These are phyloP conservation scores for Tricladium varicosporioides DNA, from an alignment of 2,329 filamentous ascomycete species.

Conservation along the genomic window DNA sequence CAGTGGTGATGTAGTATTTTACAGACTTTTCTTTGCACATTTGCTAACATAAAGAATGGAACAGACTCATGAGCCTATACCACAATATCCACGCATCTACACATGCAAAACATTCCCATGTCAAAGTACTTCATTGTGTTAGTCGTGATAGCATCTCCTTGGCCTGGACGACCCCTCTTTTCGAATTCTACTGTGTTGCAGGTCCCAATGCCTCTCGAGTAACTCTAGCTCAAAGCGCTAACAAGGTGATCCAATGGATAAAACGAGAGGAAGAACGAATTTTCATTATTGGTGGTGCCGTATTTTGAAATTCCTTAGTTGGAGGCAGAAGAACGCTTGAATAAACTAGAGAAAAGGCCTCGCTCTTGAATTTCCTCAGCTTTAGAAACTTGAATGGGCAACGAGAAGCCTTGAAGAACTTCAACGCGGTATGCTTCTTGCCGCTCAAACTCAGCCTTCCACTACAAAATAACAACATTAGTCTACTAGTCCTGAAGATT, in stretches of 20 bases:
- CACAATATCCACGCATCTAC: slow-evolving; percentile 78
- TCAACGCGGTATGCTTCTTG: not conserved
- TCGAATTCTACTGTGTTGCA: slow-evolving; percentile 95
- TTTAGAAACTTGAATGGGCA: too few relatives aligned
- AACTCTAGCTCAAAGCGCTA: slow-evolving; percentile 79
- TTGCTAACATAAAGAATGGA: slow-evolving; percentile 8
- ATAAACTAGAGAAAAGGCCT: too few relatives aligned
- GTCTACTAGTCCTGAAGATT: not conserved
- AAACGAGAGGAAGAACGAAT: slow-evolving; percentile 87
- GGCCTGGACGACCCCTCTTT: slow-evolving; percentile 86
- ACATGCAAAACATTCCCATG: slow-evolving; percentile 79
- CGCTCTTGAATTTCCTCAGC: too few relatives aligned
- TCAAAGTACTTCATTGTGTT: slow-evolving; percentile 82
- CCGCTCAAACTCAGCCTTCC: not conserved
- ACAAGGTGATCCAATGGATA: slow-evolving; percentile 88
- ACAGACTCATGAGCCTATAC: slow-evolving; percentile 76
- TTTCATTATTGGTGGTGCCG: slow-evolving; percentile 97
- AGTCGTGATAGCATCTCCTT: slow-evolving; percentile 74
- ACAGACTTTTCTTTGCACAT: not conserved
- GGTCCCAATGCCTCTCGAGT: slow-evolving; percentile 65
- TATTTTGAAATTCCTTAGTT: slow-evolving; percentile 47
- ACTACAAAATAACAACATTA: not conserved
- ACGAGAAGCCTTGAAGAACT: not conserved
- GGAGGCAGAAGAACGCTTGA: not conserved
- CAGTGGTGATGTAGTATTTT: not conserved